Conservation (phyloP, 495 filamentous ascomycete species). For the Xylaria telfairii region DNA sequence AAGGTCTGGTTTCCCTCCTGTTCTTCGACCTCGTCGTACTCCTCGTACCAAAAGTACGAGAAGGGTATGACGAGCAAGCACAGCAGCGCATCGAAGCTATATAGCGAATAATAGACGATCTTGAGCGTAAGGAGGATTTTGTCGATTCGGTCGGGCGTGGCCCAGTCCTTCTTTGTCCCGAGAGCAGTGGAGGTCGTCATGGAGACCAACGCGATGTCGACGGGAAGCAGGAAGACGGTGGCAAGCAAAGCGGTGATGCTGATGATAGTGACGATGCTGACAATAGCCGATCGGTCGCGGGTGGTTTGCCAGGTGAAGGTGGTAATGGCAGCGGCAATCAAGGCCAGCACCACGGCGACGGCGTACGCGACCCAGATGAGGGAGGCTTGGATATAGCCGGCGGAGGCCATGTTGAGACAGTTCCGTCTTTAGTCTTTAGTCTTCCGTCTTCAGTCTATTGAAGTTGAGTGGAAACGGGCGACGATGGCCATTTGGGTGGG, state of each 20-base stretch:
- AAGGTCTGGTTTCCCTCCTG: conserved; percentile 77
- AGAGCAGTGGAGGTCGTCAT: conserved; percentile 77
- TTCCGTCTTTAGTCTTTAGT: neutral
- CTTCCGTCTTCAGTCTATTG: neutral
- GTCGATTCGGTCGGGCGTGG: conserved; percentile 76
- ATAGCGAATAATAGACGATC: conserved; percentile 90
- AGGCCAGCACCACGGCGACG: conserved; percentile 72
- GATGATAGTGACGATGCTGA: conserved; percentile 82
- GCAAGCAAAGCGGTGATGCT: conserved; percentile 86
- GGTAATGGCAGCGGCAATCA: conserved; percentile 77
- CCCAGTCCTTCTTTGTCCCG: conserved; percentile 93
- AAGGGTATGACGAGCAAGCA: conserved; percentile 93
- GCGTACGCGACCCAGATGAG: conserved; percentile 94
- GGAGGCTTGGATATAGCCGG: conserved; percentile 74
- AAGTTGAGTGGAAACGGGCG: neutral
- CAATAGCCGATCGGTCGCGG: conserved; percentile 78
- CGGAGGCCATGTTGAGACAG: conserved; percentile 61
- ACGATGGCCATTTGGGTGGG: conserved; percentile 2
- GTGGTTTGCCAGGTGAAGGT: conserved; percentile 88
- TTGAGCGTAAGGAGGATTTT: conserved; percentile 79
- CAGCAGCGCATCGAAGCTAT: conserved; percentile 88
- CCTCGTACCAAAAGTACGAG: conserved; percentile 97
- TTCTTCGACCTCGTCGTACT: conserved; percentile 85
- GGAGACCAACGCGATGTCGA: conserved; percentile 93
- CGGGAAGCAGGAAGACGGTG: conserved; percentile 89